These are phyloP conservation scores for Diaporthe citriasiana DNA, from an alignment of 2,329 filamentous ascomycete genomes.

Conservation along the genomic window DNA sequence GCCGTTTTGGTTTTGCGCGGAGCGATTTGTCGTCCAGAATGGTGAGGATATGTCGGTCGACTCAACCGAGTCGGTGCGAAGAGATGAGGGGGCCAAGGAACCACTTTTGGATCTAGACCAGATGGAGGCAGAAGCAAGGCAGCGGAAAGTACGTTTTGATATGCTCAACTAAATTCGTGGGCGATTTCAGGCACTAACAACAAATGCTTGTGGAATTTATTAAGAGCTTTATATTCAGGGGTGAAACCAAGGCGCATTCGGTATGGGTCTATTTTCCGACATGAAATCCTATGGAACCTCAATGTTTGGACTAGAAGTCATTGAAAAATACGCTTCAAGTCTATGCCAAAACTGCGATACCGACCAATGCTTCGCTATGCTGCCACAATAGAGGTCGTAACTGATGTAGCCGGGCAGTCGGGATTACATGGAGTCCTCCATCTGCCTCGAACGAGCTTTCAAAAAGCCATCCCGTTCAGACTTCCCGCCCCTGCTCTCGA, in stretches of 20 bases:
- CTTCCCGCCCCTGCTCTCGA: slow-evolving; percentile 76
- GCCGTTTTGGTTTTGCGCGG: background rate
- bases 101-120: background rate
- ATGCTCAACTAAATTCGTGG: background rate
- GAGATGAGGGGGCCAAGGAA: background rate
- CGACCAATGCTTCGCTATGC: slow-evolving; percentile 37
- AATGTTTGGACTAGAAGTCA: background rate
- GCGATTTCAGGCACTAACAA: background rate
- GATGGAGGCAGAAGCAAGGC: background rate
- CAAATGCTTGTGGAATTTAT: background rate
- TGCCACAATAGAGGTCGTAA: slow-evolving; percentile 7
- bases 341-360: background rate
- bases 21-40: slow-evolving; percentile 4
- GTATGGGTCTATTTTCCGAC: background rate
- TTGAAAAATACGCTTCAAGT: background rate
- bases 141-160: background rate
- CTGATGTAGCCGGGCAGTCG: background rate
- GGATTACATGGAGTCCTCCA: slow-evolving; percentile 75
- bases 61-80: background rate
- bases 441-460: slow-evolving; percentile 75
- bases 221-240: background rate
- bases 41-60: background rate
- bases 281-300: background rate
- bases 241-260: background rate
- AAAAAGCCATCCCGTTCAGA: slow-evolving; percentile 75